Conservation (phyloP, 2,329 filamentous ascomycete species). For the Botrytis tulipae region DNA sequence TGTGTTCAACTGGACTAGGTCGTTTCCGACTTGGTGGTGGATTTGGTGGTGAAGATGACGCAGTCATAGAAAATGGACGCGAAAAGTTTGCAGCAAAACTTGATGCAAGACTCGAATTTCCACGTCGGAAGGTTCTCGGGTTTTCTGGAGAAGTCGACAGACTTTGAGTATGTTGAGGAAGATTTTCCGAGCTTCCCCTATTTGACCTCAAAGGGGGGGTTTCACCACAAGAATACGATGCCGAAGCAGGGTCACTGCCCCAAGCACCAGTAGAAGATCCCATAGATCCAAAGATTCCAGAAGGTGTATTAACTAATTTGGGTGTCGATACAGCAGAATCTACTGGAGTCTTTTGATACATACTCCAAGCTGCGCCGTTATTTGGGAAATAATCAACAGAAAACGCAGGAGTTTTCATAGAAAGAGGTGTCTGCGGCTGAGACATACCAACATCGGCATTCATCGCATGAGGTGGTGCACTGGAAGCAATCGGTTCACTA, state of each 20-base stretch:
- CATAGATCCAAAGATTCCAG: conserved; percentile 54
- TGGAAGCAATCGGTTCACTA: conserved; percentile 55
- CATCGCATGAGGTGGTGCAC: conserved; percentile 52
- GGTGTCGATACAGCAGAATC: conserved; percentile 58
- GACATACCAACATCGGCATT: conserved; percentile 52
- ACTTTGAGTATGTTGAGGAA: conserved; percentile 49
- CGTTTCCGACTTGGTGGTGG: conserved; percentile 50
- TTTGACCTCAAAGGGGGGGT: conserved; percentile 54
- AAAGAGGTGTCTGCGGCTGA: conserved; percentile 60
- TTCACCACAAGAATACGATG: conserved; percentile 61
- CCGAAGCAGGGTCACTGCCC: conserved; percentile 53
- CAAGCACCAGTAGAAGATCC: conserved; percentile 56
- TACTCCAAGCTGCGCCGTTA: conserved; percentile 53
- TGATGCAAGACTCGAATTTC: conserved; percentile 55
- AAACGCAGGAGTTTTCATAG: conserved; percentile 65
- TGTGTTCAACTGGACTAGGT: conserved; percentile 60
- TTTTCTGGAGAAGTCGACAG: conserved; percentile 60
- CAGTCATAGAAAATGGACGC: conserved; percentile 38
- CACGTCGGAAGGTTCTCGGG: conserved; percentile 49
- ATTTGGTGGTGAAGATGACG: conserved; percentile 47
- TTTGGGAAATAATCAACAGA: conserved; percentile 66
- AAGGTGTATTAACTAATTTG: conserved; percentile 54
- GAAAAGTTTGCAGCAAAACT: conserved; percentile 56
- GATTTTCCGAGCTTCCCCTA: conserved; percentile 48
- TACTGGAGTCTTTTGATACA: conserved; percentile 51